Conservation (phyloP, 2,329 filamentous ascomycete species). For the Cryphonectria carpinicola region DNA sequence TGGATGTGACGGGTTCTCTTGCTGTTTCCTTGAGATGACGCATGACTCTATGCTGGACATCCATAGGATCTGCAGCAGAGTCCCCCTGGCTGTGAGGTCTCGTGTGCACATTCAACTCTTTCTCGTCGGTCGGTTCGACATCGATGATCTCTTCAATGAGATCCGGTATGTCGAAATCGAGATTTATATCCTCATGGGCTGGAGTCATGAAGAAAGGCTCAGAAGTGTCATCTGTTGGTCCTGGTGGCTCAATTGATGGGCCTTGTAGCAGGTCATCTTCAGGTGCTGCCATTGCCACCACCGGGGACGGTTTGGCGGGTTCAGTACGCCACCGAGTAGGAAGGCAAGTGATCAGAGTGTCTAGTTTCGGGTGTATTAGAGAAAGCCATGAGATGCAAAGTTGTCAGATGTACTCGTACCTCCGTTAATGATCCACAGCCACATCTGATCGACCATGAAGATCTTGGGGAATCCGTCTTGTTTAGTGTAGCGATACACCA, state of each 20-base stretch:
- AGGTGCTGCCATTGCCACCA: not conserved
- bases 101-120: not conserved
- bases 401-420: not conserved
- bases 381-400: not conserved
- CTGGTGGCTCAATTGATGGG: not conserved
- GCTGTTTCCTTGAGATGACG: not conserved
- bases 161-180: not conserved
- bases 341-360: not conserved
- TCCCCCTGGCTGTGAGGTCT: not conserved
- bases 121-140: not conserved
- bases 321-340: not conserved
- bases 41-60: not conserved
- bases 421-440: not conserved
- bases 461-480: not conserved
- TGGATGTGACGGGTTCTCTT: not conserved
- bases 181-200: not conserved
- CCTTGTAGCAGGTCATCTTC: not conserved
- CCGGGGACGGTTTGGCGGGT: not conserved
- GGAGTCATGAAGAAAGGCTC: not conserved
- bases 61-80: not conserved
- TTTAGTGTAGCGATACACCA: slow-evolving; percentile 1
- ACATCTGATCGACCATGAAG: slow-evolving; percentile 6
- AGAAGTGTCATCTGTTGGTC: not conserved
- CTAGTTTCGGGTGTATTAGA: not conserved
- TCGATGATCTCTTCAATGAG: not conserved